These are phyloP conservation scores for Zymoseptoria pseudotritici DNA, from an alignment of 2,329 filamentous ascomycete genomes.

Conservation along the genomic window DNA sequence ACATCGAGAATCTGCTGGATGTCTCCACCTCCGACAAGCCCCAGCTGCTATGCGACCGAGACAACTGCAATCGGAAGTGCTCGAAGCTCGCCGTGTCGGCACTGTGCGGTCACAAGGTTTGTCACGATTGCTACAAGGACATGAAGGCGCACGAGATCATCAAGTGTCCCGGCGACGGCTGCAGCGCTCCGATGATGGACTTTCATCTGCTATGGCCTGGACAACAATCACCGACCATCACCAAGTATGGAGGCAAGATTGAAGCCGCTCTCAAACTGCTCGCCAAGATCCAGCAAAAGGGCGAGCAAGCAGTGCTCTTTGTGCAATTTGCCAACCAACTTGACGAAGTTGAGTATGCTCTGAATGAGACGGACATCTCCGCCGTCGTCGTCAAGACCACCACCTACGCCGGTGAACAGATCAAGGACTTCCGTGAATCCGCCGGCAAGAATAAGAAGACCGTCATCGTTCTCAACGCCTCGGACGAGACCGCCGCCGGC, in stretches of 20 bases:
- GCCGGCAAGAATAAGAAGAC: conserved; percentile 28
- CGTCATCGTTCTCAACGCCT: conserved; percentile 52
- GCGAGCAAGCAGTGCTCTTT: conserved; percentile 51
- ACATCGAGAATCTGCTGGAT: conserved; percentile 10
- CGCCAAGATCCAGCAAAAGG: conserved; percentile 26
- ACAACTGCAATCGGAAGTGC: conserved; percentile 1
- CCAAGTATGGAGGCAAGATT: conserved; percentile 41
- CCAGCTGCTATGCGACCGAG: conserved; percentile 4
- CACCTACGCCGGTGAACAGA: conserved; percentile 13
- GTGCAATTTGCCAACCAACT: conserved; percentile 46
- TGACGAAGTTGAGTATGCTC: conserved; percentile 29
- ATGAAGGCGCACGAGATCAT: conserved; percentile 21
- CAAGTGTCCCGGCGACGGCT: conserved; percentile 35
- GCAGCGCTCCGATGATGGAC: conserved; percentile 32
- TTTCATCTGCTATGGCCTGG: conserved; percentile 36
- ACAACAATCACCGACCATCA: conserved; percentile 27
- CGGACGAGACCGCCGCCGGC: conserved; percentile 52
- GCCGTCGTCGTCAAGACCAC: conserved; percentile 32
- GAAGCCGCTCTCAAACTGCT: conserved; percentile 41
- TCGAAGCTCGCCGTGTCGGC: conserved; percentile 32
- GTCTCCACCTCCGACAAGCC: neutral
- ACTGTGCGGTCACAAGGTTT: conserved; percentile 48
- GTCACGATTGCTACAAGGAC: conserved; percentile 33
- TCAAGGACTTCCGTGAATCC: conserved; percentile 17
- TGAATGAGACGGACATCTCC: conserved; percentile 26